Evolutionary conservation across 169 alveolate species (phyloP).

Genomic region (Miamiensis avidus): DNA sequence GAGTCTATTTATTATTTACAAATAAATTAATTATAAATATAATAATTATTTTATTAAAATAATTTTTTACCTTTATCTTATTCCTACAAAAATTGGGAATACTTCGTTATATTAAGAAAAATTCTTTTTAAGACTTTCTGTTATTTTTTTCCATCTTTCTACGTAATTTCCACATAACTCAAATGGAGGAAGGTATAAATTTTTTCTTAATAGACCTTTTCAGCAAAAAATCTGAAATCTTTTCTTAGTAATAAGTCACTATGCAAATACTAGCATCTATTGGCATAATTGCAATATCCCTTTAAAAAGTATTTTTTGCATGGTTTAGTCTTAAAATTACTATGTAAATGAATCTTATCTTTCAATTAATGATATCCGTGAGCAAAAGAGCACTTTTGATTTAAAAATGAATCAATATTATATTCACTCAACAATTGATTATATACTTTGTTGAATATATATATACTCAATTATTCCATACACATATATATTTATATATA

Average conservation of each 20-base stretch:
- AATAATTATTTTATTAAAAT: too few relatives aligned
- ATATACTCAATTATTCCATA: not conserved
- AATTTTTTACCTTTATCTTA: too few relatives aligned
- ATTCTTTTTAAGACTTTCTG: not conserved
- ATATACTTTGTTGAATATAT: not conserved
- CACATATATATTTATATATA: too few relatives aligned
- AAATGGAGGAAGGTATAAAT: not conserved
- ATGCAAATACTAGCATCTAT: slow-evolving; percentile 77
- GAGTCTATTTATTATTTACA: too few relatives aligned
- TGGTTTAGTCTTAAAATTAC: slow-evolving; percentile 78
- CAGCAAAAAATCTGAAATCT: not conserved
- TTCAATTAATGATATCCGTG: slow-evolving; percentile 72
- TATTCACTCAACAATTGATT: too few relatives aligned
- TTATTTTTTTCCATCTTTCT: not conserved
- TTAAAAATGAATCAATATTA: too few relatives aligned
- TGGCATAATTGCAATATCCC: slow-evolving; percentile 76
- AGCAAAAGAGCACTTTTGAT: slow-evolving; percentile 71
- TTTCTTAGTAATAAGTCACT: not conserved
- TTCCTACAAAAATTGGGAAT: too few relatives aligned
- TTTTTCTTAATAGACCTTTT: too few relatives aligned
- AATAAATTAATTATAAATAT: too few relatives aligned
- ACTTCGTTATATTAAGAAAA: too few relatives aligned
- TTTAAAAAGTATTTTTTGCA: slow-evolving; percentile 74
- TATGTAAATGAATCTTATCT: slow-evolving; percentile 66
- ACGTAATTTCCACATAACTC: not conserved